phyloP scores from a whole-genome alignment of 1,284 basidiomycete species.

The Phellinidium pouzarii region DNA sequence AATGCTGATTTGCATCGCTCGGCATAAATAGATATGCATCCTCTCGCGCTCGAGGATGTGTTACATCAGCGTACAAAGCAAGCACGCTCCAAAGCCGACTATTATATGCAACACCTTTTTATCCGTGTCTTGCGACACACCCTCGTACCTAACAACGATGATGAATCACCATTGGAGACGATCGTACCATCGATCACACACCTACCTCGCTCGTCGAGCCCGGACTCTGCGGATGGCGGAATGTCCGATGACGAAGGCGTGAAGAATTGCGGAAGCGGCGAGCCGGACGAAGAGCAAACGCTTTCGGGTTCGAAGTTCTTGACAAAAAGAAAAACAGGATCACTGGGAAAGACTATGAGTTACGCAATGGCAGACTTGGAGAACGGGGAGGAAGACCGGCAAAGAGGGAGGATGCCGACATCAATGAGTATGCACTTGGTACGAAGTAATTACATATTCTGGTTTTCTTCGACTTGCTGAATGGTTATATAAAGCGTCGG shows the following conservation, averaged over 20 bases:
- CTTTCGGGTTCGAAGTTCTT: constrained; percentile 25
- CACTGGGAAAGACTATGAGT: constrained; percentile 6
- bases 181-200: constrained; percentile 25
- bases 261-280: constrained; percentile 16
- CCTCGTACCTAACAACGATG: constrained; percentile 32
- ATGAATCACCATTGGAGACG: constrained; percentile 17
- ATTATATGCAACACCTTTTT: constrained; percentile 61
- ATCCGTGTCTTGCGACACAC: constrained; percentile 58
- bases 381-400: not conserved
- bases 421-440: not conserved
- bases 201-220: constrained; percentile 38
- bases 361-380: constrained; percentile 5
- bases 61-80: constrained; percentile 45
- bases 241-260: constrained; percentile 18
- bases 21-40: constrained; percentile 47
- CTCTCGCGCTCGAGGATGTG: constrained; percentile 62
- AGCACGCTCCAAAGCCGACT: constrained; percentile 61
- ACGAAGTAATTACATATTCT: not conserved
- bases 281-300: constrained; percentile 26
- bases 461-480: not conserved
- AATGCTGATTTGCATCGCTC: not conserved
- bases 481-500: constrained; percentile 8
- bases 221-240: constrained; percentile 27
- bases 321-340: constrained; percentile 18
- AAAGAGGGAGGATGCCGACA: not conserved